A percentile compares a stretch with the other conserved stretches of the same genome.
phyloP scores from a whole-genome alignment of 2,329 filamentous ascomycete genomes.

The Trichoderma sp. region DNA sequence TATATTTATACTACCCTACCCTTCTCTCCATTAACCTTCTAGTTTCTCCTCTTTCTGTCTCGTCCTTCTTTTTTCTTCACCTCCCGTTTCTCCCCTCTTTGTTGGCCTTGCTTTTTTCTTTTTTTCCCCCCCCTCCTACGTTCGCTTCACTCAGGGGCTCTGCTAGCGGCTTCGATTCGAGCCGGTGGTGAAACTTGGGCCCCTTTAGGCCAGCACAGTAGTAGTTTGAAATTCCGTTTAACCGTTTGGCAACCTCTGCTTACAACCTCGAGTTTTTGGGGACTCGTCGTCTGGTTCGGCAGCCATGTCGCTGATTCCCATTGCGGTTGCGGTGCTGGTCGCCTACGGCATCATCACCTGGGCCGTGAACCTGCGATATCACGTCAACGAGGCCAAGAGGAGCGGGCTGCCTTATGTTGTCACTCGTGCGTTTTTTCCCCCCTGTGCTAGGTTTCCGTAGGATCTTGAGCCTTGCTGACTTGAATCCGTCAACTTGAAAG shows the following conservation, averaged over 20 bases:
- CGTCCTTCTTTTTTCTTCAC: not conserved
- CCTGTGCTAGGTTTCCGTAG: not conserved
- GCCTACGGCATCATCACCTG: conserved; percentile 34
- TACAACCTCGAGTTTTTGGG: not conserved
- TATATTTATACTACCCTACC: not conserved
- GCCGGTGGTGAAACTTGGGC: not conserved
- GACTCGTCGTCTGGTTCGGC: not conserved
- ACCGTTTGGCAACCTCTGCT: not conserved
- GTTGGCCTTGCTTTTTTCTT: not conserved
- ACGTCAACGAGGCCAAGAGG: conserved; percentile 49
- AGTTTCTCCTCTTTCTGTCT: not conserved
- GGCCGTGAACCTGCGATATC: conserved; percentile 38
- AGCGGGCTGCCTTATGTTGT: conserved; percentile 53
- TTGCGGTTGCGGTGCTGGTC: conserved; percentile 34
- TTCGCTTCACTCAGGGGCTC: not conserved
- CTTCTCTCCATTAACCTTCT: not conserved
- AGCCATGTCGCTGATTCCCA: conserved; percentile 34
- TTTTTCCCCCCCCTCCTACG: too few relatives aligned
- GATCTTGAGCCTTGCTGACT: not conserved
- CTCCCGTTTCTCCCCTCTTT: not conserved
- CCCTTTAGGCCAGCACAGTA: not conserved
- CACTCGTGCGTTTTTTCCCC: conserved; percentile 48
- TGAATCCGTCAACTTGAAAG: conserved; percentile 30
- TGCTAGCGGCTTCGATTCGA: not conserved
- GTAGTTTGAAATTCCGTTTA: not conserved